These are phyloP conservation scores for Pleurotus tuber-regium DNA, from an alignment of 768 basidiomycete species.

Conservation along the genomic window DNA sequence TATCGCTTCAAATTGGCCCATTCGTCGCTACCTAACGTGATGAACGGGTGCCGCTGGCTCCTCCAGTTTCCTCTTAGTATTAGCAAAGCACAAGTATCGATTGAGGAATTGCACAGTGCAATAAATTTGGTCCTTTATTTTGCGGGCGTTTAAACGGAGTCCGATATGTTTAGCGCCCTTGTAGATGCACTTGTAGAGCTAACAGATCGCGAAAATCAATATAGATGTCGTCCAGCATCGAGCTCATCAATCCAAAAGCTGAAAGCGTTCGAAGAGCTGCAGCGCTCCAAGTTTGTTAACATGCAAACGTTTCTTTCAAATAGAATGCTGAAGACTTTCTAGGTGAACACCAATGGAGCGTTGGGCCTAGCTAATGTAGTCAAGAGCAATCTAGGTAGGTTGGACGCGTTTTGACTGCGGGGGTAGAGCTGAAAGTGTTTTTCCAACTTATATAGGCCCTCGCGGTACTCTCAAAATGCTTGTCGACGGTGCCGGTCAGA, in stretches of 20 bases:
- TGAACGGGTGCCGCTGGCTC: no score
- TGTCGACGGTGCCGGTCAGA: conserved; percentile 95
- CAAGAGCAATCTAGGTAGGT: conserved; percentile 90
- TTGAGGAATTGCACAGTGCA: no score
- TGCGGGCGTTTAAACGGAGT: no score
- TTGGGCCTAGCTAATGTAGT: conserved; percentile 98
- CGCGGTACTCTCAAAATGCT: conserved; percentile 99
- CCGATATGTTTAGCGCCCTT: no score
- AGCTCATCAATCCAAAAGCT: conserved; percentile 95
- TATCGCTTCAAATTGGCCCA: no score
- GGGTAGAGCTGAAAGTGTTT: conserved; percentile 7
- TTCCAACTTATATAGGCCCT: conserved; percentile 58
- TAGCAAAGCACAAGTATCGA: no score
- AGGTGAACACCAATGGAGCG: conserved; percentile 93
- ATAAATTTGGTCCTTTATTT: no score
- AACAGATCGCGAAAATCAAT: background rate
- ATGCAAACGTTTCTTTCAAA: conserved; percentile 10
- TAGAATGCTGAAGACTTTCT: conserved; percentile 17
- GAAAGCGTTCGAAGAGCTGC: conserved; percentile 90
- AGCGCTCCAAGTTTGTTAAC: conserved; percentile 75
- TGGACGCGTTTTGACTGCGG: conserved; percentile 10
- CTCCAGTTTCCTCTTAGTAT: no score
- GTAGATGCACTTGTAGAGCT: no score
- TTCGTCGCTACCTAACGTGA: no score
- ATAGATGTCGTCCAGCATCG: conserved; percentile 72